These are phyloP conservation scores for Annulohypoxylon nitens DNA, from an alignment of 495 filamentous ascomycete genomes.

Conservation along the genomic window DNA sequence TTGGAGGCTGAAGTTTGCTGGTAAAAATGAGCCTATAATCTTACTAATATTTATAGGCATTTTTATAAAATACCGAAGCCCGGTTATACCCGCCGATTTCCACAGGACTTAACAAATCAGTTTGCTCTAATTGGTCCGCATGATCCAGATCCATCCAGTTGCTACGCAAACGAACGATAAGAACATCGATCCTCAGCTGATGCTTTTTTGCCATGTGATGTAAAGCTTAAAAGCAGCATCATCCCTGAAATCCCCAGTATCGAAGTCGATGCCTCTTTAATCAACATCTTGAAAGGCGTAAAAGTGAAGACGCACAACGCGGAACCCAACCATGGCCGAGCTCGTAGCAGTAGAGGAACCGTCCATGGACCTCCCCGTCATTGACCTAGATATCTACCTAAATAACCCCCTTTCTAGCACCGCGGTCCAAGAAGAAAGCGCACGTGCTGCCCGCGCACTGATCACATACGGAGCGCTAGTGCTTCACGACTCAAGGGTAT, in stretches of 20 bases:
- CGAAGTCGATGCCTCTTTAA: background rate
- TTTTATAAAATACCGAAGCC: conserved; percentile 12
- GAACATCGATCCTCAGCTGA: conserved; percentile 37
- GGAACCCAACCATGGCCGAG: conserved; percentile 14
- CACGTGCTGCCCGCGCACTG: conserved; percentile 59
- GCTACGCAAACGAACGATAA: conserved; percentile 23
- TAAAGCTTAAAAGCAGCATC: background rate
- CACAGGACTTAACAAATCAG: background rate
- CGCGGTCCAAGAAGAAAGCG: conserved; percentile 60
- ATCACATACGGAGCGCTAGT: conserved; percentile 65
- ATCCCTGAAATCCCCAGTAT: background rate
- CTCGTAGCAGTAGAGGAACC: conserved; percentile 43
- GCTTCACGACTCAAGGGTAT: conserved; percentile 65
- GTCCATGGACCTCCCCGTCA: conserved; percentile 65
- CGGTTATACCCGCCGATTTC: conserved; percentile 39
- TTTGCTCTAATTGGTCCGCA: conserved; percentile 10
- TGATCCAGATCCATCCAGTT: background rate
- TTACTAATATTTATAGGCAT: too few relatives aligned
- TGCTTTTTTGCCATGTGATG: conserved; percentile 10
- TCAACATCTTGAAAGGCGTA: background rate
- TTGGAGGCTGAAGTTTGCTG: too few relatives aligned
- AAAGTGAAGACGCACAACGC: background rate
- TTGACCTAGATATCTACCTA: conserved; percentile 65
- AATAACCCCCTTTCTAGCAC: conserved; percentile 50
- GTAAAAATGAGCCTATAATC: too few relatives aligned